Evolutionary conservation across 768 basidiomycete genomes (phyloP).

Genomic region (Cantharellus cinnabarinus): DNA sequence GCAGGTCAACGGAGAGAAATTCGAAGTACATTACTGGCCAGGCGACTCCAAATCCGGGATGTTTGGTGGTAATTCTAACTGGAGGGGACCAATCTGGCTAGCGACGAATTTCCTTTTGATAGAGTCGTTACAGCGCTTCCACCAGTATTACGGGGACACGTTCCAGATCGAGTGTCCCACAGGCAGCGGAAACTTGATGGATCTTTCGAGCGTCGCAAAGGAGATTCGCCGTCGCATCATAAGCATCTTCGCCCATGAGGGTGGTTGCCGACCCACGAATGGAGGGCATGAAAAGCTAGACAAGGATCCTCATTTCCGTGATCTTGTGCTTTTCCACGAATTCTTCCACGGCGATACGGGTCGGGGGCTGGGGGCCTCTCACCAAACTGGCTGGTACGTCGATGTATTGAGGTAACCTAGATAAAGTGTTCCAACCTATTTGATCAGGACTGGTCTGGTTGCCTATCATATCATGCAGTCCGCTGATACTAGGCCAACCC

Average conservation of each 20-base stretch:
- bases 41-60: slow-evolving; percentile 92
- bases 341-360: slow-evolving; percentile 92
- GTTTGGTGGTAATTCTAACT: slow-evolving; percentile 56
- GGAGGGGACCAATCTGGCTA: slow-evolving; percentile 75
- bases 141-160: slow-evolving; percentile 89
- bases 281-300: slow-evolving; percentile 76
- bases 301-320: slow-evolving; percentile 82
- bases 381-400: slow-evolving; percentile 86
- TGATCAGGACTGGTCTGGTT: slow-evolving; percentile 58
- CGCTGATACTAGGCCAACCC: slow-evolving; percentile 74
- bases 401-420: neutral
- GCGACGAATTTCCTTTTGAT: slow-evolving; percentile 91
- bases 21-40: slow-evolving; percentile 92
- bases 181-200: slow-evolving; percentile 90
- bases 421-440: neutral
- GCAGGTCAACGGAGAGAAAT: slow-evolving; percentile 75
- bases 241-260: slow-evolving; percentile 79
- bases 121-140: slow-evolving; percentile 87
- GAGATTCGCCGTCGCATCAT: slow-evolving; percentile 98
- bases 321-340: slow-evolving; percentile 92
- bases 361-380: slow-evolving; percentile 86
- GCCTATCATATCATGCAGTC: slow-evolving; percentile 67
- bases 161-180: slow-evolving; percentile 70
- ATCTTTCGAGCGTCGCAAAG: slow-evolving; percentile 77
- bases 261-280: slow-evolving; percentile 75